A percentile compares a stretch with the other conserved stretches of the same genome.
phyloP scores from a whole-genome alignment of 495 filamentous ascomycete species.

The Terfezia boudieri region DNA sequence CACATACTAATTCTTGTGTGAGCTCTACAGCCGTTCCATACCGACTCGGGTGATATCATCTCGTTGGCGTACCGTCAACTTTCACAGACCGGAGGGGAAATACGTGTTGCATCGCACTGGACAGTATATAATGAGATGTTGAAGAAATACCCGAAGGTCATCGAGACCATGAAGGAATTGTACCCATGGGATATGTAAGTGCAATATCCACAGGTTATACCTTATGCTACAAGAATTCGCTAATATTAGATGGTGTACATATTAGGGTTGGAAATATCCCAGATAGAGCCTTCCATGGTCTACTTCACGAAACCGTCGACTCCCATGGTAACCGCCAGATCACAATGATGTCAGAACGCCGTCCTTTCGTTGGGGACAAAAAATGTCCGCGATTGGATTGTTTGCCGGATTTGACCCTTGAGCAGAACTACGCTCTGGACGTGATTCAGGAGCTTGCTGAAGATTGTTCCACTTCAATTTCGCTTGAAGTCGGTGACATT shows the following conservation, averaged over 20 bases:
- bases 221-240: too few relatives aligned
- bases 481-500: slow-evolving; percentile 35
- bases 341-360: not conserved
- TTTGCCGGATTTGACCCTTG: slow-evolving; percentile 17
- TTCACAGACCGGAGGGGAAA: not conserved
- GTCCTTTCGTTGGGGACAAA: not conserved
- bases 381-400: not conserved
- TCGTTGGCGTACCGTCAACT: slow-evolving; percentile 14
- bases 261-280: not conserved
- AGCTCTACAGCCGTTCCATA: slow-evolving; percentile 25
- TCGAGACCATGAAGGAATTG: not conserved
- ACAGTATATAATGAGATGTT: not conserved
- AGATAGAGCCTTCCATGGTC: not conserved
- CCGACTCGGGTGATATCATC: slow-evolving; percentile 27
- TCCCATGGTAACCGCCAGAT: not conserved
- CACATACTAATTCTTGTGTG: too few relatives aligned
- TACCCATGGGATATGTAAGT: slow-evolving; percentile 1
- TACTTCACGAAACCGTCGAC: not conserved
- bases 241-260: not conserved
- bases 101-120: not conserved
- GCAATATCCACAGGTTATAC: too few relatives aligned
- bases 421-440: slow-evolving; percentile 21
- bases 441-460: slow-evolving; percentile 18
- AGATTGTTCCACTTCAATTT: slow-evolving; percentile 12
- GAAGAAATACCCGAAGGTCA: not conserved